Conservation (phyloP, 768 basidiomycete genomes). For the Inosperma sp. region DNA sequence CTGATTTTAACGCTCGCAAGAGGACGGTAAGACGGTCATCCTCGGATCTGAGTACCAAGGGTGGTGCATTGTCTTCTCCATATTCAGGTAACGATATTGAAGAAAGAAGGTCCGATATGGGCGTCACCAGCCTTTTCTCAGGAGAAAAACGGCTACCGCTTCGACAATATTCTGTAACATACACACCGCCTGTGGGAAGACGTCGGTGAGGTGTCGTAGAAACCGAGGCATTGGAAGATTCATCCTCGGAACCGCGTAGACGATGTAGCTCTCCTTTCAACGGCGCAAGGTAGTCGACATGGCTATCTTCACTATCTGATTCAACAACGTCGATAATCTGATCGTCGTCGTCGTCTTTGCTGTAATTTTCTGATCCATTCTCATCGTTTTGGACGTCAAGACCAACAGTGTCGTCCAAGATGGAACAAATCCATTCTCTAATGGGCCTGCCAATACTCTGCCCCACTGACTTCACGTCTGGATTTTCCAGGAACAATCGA, state of each 20-base stretch:
- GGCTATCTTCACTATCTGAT: conserved; percentile 50
- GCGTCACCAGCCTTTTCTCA: conserved; percentile 51
- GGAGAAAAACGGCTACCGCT: conserved; percentile 61
- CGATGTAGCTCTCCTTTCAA: conserved; percentile 62
- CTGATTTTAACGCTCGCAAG: conserved; percentile 52
- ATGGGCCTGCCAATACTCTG: conserved; percentile 60
- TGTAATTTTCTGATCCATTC: conserved; percentile 11
- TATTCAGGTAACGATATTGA: conserved; percentile 35
- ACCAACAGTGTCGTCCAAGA: conserved; percentile 65
- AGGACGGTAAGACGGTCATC: conserved; percentile 53
- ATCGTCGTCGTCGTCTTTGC: conserved; percentile 39
- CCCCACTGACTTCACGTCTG: conserved; percentile 65
- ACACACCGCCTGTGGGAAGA: conserved; percentile 21
- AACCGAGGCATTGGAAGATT: conserved; percentile 27
- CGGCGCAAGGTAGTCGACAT: conserved; percentile 59
- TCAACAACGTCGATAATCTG: conserved; percentile 70
- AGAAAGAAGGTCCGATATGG: conserved; percentile 46
- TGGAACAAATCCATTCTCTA: conserved; percentile 60
- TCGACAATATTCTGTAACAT: conserved; percentile 57
- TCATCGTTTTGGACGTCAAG: conserved; percentile 33
- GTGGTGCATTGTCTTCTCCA: conserved; percentile 29
- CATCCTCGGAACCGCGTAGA: conserved; percentile 43
- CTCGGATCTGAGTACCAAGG: conserved; percentile 46
- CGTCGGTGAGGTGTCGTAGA: conserved; percentile 35
- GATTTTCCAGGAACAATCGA: conserved; percentile 69